Evolutionary conservation across 306 rosid genomes (phyloP), one percentile per base, ranked within the genome.

Genomic region (Geum urbanum): DNA sequence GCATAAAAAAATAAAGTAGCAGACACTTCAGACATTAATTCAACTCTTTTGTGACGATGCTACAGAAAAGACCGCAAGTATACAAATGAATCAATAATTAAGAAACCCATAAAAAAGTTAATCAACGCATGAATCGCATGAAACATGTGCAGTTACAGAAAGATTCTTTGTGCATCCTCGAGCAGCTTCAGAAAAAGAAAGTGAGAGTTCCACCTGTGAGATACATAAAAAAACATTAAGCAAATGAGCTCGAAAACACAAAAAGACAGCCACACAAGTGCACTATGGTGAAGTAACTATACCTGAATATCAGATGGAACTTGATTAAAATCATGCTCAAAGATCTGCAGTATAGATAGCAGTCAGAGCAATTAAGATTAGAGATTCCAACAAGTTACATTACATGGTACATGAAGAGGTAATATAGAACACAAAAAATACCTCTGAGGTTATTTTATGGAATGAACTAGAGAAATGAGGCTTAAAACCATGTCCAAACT

Each of bases 361-460:
- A 41, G 37, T 69, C 20, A 71, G 53, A 35, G 5, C 19, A 63
- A 32, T 1, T 9, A 57, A 71, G 54, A 77, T 24, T 19, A 4
- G 40, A 10, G 60, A 43, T 10, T 39, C 32, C 13, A 47, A 41
- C 22, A 39, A 56, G 50, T n/a, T 39, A 44, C 27, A 46, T 12
- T 53, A 72, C 37, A 63, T 35, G 72, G 27, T 72, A 22, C 24
- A 37, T 40, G 9, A 44, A 43, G 63, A 62, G 59, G 12, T n/a
- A 32, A 57, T 63, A 44, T 46, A 51, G 65, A 66, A 65, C 48
- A 51, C 1, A 13, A 12, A 27, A 49, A 40, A 52, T 85, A 91
- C 99, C 99, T 91, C 99, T 4, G 96, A 87, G 82, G 91, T 91
- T 81, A 91, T 82, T 81, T 82, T 86, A 80, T 84, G 88, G 80